These are phyloP conservation scores for Elsinoe fawcettii DNA, from an alignment of 2,329 filamentous ascomycete species.

Conservation along the genomic window DNA sequence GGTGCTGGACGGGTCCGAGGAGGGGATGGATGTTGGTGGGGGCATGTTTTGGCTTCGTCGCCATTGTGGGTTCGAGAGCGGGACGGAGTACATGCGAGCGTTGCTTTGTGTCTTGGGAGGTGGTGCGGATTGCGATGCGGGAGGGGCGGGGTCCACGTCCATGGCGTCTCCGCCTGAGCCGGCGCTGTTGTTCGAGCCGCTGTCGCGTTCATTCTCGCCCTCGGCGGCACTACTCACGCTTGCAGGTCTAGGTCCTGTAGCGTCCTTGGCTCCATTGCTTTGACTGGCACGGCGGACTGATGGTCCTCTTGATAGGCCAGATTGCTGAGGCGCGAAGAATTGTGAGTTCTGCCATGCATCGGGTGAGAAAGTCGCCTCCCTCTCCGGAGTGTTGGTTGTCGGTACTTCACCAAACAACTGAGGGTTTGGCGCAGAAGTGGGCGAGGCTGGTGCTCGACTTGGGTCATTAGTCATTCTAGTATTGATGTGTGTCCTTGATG, in stretches of 20 bases:
- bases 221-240: conserved; percentile 11
- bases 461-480: conserved; percentile 10
- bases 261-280: background rate
- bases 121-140: conserved; percentile 17
- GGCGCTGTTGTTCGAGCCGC: conserved; percentile 18
- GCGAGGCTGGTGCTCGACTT: conserved; percentile 8
- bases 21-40: background rate
- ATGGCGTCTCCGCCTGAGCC: conserved; percentile 34
- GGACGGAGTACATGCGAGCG: conserved; percentile 28
- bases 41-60: conserved; percentile 20
- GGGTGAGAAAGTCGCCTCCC: conserved; percentile 1
- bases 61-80: conserved; percentile 24
- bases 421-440: conserved; percentile 5
- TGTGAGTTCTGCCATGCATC: conserved; percentile 8
- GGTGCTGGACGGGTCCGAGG: background rate
- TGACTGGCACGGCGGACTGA: conserved; percentile 5
- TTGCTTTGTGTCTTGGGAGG: conserved; percentile 19
- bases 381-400: background rate
- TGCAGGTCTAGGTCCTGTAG: background rate
- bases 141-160: conserved; percentile 40
- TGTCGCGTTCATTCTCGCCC: conserved; percentile 24
- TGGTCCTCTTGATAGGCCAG: conserved; percentile 11
- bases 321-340: conserved; percentile 12
- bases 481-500: conserved; percentile 9
- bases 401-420: conserved; percentile 11